Evolutionary conservation across 1,284 basidiomycete genomes (phyloP).

Genomic region (Ceratobasidium sp.): DNA sequence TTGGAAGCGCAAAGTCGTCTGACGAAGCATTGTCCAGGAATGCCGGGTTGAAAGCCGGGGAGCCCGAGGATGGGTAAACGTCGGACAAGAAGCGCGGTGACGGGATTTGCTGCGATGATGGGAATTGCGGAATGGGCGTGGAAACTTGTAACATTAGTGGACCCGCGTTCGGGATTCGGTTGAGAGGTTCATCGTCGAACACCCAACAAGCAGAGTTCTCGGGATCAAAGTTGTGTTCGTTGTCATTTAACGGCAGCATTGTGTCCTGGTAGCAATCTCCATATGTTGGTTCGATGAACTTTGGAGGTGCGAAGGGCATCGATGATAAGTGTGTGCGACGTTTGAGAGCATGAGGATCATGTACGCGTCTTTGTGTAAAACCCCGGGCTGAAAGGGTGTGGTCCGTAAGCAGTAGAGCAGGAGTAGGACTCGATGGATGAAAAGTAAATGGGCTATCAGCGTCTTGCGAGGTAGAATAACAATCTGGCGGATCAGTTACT

Average conservation of each 20-base stretch:
- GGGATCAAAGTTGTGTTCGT: neutral
- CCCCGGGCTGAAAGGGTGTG: neutral
- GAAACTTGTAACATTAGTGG: neutral
- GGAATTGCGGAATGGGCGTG: neutral
- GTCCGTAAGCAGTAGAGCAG: neutral
- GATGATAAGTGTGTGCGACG: slow-evolving; percentile 14
- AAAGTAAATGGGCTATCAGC: slow-evolving; percentile 23
- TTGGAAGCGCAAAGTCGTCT: slow-evolving; percentile 7
- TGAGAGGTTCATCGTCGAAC: neutral
- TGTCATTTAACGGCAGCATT: slow-evolving; percentile 21
- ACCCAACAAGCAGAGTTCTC: too few species aligned
- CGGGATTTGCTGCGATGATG: neutral
- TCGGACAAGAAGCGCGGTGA: slow-evolving; percentile 9
- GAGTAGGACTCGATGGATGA: slow-evolving; percentile 16
- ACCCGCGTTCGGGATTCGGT: neutral
- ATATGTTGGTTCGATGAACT: slow-evolving; percentile 13
- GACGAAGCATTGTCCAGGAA: slow-evolving; percentile 1
- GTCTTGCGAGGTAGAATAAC: neutral
- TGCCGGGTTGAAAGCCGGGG: neutral
- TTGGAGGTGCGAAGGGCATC: neutral
- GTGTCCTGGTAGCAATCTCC: slow-evolving; percentile 19
- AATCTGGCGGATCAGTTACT: neutral
- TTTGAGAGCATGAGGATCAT: neutral
- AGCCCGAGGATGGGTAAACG: neutral
- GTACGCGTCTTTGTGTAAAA: neutral